Conservation (phyloP, 1,284 basidiomycete species). For the Irpex lacteus region DNA sequence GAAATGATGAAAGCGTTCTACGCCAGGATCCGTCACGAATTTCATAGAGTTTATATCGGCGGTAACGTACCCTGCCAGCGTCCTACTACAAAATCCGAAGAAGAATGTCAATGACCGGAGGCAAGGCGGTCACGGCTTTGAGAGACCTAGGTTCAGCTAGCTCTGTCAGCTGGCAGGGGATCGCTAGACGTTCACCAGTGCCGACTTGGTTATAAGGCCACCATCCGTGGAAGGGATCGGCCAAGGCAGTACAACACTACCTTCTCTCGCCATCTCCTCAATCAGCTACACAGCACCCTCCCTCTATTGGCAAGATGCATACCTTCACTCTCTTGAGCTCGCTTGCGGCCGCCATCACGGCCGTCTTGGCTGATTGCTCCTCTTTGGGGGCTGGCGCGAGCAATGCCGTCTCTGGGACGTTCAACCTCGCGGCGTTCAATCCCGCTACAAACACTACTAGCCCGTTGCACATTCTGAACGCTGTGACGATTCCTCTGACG, state of each 20-base stretch:
- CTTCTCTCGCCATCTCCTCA: no score
- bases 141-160: not conserved
- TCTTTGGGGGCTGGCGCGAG: constrained; percentile 8
- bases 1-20: no score
- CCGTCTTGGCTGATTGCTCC: constrained; percentile 10
- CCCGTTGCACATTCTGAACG: constrained; percentile 6
- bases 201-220: not conserved
- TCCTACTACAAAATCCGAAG: not conserved
- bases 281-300: no score
- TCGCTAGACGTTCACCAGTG: not conserved
- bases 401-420: constrained; percentile 8
- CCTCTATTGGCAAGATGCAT: not conserved
- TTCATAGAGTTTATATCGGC: no score
- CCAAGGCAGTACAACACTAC: no score
- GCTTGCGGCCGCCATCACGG: constrained; percentile 3
- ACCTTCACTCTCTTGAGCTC: not conserved
- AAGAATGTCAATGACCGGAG: not conserved
- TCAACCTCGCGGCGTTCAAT: constrained; percentile 8
- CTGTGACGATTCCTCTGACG: constrained; percentile 6
- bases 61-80: not conserved
- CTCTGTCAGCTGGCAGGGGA: not conserved
- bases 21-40: no score
- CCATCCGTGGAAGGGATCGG: no score
- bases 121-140: not conserved
- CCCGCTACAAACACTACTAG: not conserved